Percentiles rank a stretch among this genome's conserved stretches.
phyloP scores from a whole-genome alignment of 805 yeast species.

The Candida peoriensis region DNA sequence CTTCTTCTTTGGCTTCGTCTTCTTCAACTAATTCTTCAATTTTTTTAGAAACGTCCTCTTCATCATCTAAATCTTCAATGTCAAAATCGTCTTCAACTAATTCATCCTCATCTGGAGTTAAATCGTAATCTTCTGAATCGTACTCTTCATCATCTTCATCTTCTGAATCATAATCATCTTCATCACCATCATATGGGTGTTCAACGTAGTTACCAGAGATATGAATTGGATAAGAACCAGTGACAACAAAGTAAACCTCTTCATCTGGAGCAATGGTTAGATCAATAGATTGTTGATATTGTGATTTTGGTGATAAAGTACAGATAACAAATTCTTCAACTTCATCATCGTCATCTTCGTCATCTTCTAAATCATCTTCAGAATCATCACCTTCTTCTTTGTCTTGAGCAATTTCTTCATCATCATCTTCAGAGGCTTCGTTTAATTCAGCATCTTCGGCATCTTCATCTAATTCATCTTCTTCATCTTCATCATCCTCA shows the following conservation, averaged over 20 bases:
- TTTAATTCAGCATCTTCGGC: constrained; percentile 37
- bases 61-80: constrained; percentile 46
- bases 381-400: constrained; percentile 37
- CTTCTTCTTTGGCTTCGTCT: constrained; percentile 36
- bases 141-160: constrained; percentile 42
- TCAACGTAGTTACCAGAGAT: constrained; percentile 93
- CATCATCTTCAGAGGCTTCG: constrained; percentile 48
- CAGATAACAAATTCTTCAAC: constrained; percentile 81
- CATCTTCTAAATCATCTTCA: constrained; percentile 35
- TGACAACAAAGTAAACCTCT: constrained; percentile 88
- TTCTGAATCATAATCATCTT: constrained; percentile 36
- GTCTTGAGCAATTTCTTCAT: constrained; percentile 42
- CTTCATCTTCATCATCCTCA: constrained; percentile 27
- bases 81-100: constrained; percentile 37
- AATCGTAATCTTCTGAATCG: constrained; percentile 48
- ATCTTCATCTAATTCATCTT: constrained; percentile 29
- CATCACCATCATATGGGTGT: constrained; percentile 83
- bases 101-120: constrained; percentile 77
- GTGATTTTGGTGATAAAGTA: constrained; percentile 82
- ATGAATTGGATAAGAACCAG: constrained; percentile 93
- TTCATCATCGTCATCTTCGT: constrained; percentile 63
- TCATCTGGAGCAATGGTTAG: constrained; percentile 89
- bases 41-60: constrained; percentile 64
- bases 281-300: constrained; percentile 87
- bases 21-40: constrained; percentile 70